phyloP scores from a whole-genome alignment of 2,329 filamentous ascomycete species.

The Xylariaceae sp. region DNA sequence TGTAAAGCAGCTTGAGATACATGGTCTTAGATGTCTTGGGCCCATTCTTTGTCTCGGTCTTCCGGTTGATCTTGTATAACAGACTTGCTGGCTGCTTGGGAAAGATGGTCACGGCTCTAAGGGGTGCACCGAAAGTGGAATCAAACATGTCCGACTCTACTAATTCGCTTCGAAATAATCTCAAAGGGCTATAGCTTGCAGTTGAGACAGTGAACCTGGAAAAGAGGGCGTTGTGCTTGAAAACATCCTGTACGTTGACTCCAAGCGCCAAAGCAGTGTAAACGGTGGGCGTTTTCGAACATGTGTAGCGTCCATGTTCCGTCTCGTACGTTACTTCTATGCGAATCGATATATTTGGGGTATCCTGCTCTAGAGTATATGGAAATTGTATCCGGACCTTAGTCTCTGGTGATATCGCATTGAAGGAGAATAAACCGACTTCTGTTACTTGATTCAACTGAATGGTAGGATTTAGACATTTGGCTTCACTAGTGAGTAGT shows the following conservation, averaged over 20 bases:
- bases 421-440: slow-evolving; percentile 52
- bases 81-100: slow-evolving; percentile 78
- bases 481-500: slow-evolving; percentile 59
- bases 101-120: slow-evolving; percentile 63
- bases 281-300: slow-evolving; percentile 60
- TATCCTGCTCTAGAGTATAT: slow-evolving; percentile 78
- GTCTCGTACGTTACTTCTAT: slow-evolving; percentile 76
- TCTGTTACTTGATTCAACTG: slow-evolving; percentile 51
- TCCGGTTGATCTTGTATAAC: slow-evolving; percentile 73
- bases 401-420: slow-evolving; percentile 43
- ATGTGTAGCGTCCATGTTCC: slow-evolving; percentile 61
- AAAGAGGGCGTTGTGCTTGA: slow-evolving; percentile 78
- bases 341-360: slow-evolving; percentile 67
- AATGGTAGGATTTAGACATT: slow-evolving; percentile 42
- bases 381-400: slow-evolving; percentile 65
- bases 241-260: slow-evolving; percentile 95
- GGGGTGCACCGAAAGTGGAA: slow-evolving; percentile 57
- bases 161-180: slow-evolving; percentile 69
- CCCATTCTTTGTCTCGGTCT: slow-evolving; percentile 32
- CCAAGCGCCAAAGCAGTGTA: slow-evolving; percentile 78
- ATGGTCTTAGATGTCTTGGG: slow-evolving; percentile 47
- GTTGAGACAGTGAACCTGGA: slow-evolving; percentile 91
- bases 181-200: slow-evolving; percentile 69
- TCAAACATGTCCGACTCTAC: slow-evolving; percentile 67
- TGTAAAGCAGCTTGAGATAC: slow-evolving; percentile 72